Base-by-base conservation (phyloP, 352 stramenopile genomes). In the Ophiocytium majus region DNA sequence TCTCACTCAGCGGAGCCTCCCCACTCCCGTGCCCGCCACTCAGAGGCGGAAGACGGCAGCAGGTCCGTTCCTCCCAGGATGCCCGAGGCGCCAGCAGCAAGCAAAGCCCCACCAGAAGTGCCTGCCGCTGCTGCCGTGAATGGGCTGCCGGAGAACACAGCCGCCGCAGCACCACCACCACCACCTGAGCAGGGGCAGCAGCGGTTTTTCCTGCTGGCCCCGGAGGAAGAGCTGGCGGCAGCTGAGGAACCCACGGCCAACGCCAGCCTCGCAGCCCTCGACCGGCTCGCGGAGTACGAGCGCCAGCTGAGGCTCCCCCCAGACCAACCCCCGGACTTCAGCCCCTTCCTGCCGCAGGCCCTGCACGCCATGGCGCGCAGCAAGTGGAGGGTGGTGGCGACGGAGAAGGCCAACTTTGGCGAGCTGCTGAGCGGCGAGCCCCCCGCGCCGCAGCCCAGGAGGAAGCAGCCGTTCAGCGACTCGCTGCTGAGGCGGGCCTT, bases 341-440 rank as follows among this genome's bases (percentile, higher is more conserved):
- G 5, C 5, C 35, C 5, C 35, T 78, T 78, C 35, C 66, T 78
- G 5, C 66, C 66, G 10, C 66, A 5, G 5, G 32, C 66, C 5
- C 66, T 78, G 32, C 32, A 17, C 5, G 5, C 66, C 5, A 5
- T 78, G 32, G 5, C 14, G 35, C 32, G 66, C 5, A 14, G 5
- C 5, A 78, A 78, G 14, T 78, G 66, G 66, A 5, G 66, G 5
- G 35, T 78, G 32, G 66, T 78, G 32, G 5, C 5, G 35, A 14
- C 66, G 32, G 66, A 78, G 17, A 78, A 78, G 35, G 66, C 66
- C 5, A 78, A 78, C 14, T 78, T 78, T 14, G 32, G 5, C 5
- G 66, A 78, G 32, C 35, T 78, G 66, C 35, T 78, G 35, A 14
- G 5, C 14, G 5, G 5, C 5, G 66, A 78, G 35, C 32, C 32